phyloP scores from a whole-genome alignment of 1,284 basidiomycete genomes.

The Neolentinus lepideus region DNA sequence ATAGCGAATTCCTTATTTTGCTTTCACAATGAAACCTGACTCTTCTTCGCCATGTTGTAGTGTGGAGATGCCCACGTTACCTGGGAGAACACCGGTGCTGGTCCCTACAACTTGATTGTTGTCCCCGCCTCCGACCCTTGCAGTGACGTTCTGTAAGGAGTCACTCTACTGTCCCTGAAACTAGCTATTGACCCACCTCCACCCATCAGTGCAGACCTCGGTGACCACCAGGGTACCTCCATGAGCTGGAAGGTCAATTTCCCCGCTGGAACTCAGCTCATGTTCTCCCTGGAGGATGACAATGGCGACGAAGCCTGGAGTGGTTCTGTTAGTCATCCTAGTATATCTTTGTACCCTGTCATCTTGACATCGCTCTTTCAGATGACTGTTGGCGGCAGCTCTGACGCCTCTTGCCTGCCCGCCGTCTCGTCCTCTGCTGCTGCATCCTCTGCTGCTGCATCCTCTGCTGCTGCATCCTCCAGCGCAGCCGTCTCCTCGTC shows the following conservation, averaged over 20 bases:
- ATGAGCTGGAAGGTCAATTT: conserved; percentile 42
- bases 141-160: conserved; percentile 48
- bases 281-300: conserved; percentile 50
- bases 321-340: conserved; percentile 33
- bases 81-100: conserved; percentile 39
- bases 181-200: background rate
- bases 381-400: conserved; percentile 46
- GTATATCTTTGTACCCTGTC: background rate
- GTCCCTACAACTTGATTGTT: conserved; percentile 54
- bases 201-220: conserved; percentile 44
- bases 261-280: conserved; percentile 38
- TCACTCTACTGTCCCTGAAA: background rate
- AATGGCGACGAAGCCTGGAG: conserved; percentile 58
- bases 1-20: conserved; percentile 4
- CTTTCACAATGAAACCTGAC: background rate
- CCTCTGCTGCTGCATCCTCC: conserved; percentile 11
- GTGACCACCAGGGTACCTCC: conserved; percentile 38
- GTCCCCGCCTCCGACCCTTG: conserved; percentile 48
- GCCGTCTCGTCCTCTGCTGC: conserved; percentile 12
- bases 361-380: conserved; percentile 17
- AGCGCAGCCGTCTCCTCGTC: conserved; percentile 16
- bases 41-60: conserved; percentile 25
- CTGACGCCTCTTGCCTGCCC: conserved; percentile 41
- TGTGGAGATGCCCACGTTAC: conserved; percentile 44
- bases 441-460: conserved; percentile 7